phyloP scores from a whole-genome alignment of 2,329 filamentous ascomycete species.

The Juglanconis oblonga region DNA sequence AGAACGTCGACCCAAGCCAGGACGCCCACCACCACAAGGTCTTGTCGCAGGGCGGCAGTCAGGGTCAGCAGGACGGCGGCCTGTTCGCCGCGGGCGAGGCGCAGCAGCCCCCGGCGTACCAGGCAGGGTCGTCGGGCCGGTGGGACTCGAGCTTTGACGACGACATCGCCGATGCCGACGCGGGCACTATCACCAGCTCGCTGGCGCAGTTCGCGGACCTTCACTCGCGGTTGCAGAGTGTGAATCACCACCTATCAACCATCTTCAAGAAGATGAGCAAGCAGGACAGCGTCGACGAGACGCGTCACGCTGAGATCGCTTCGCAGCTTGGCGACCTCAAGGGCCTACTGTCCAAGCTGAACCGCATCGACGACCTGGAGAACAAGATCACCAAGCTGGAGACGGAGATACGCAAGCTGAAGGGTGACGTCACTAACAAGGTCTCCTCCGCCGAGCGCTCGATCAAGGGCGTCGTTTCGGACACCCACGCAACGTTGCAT shows the following conservation, averaged over 20 bases:
- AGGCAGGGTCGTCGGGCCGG: slow-evolving; percentile 18
- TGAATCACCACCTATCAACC: slow-evolving; percentile 65
- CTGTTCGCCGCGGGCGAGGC: slow-evolving; percentile 22
- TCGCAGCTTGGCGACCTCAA: slow-evolving; percentile 46
- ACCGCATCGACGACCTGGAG: slow-evolving; percentile 42
- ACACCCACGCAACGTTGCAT: slow-evolving; percentile 45
- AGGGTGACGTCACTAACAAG: slow-evolving; percentile 51
- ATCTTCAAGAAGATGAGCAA: slow-evolving; percentile 57
- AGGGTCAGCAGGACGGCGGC: slow-evolving; percentile 23
- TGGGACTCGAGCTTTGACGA: slow-evolving; percentile 36
- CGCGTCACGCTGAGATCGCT: slow-evolving; percentile 55
- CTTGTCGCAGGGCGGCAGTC: slow-evolving; percentile 27
- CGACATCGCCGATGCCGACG: slow-evolving; percentile 43
- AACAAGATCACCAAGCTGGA: slow-evolving; percentile 51
- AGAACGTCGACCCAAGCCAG: slow-evolving; percentile 33
- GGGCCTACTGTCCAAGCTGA: slow-evolving; percentile 40
- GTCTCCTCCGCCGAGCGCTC: slow-evolving; percentile 48
- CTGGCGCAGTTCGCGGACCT: slow-evolving; percentile 75
- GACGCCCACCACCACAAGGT: slow-evolving; percentile 22
- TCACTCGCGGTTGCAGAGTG: slow-evolving; percentile 74
- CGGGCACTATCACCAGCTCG: slow-evolving; percentile 47
- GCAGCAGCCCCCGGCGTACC: slow-evolving; percentile 28
- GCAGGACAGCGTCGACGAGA: slow-evolving; percentile 49
- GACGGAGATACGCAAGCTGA: slow-evolving; percentile 56
- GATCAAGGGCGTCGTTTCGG: slow-evolving; percentile 49